Conservation (phyloP, 2,329 filamentous ascomycete genomes). For the Myriangium duriaei region DNA sequence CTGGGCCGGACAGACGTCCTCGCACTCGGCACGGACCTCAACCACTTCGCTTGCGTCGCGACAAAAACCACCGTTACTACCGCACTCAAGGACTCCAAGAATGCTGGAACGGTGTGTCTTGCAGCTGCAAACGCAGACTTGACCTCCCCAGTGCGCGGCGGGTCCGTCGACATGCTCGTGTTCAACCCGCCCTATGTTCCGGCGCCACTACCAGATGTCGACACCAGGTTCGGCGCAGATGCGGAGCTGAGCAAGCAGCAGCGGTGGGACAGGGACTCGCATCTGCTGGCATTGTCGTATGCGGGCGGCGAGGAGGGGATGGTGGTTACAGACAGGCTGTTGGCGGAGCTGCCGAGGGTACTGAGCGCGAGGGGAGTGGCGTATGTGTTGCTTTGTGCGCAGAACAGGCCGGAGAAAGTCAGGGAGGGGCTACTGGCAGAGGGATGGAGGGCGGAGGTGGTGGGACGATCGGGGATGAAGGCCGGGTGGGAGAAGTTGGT, state of each 20-base stretch:
- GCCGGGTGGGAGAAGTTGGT: constrained; percentile 92
- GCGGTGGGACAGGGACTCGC: constrained; percentile 65
- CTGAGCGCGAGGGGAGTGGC: constrained; percentile 61
- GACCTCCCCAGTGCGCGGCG: constrained; percentile 43
- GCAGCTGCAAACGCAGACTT: constrained; percentile 62
- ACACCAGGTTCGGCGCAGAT: constrained; percentile 21
- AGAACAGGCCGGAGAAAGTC: constrained; percentile 72
- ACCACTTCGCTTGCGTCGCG: constrained; percentile 67
- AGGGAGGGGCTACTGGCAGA: constrained; percentile 55
- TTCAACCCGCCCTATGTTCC: constrained; percentile 98
- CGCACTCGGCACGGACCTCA: constrained; percentile 71
- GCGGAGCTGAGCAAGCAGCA: constrained; percentile 11
- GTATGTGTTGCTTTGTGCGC: constrained; percentile 79
- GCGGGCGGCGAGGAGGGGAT: constrained; percentile 84
- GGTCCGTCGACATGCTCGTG: constrained; percentile 66
- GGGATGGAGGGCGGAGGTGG: constrained; percentile 63
- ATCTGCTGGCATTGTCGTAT: constrained; percentile 73
- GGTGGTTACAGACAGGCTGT: constrained; percentile 75
- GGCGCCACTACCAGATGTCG: constrained; percentile 23
- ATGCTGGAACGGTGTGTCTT: constrained; percentile 37
- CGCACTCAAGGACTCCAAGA: constrained; percentile 29
- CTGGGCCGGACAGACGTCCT: constrained; percentile 61
- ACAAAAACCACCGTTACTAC: constrained; percentile 54
- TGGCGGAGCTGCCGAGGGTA: constrained; percentile 54
- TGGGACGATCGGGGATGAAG: constrained; percentile 70